A percentile compares a stretch with the other conserved stretches of the same genome.
Evolutionary conservation across 164 flowering plant genomes (phyloP).

Genomic region (Vitis rupestris): DNA sequence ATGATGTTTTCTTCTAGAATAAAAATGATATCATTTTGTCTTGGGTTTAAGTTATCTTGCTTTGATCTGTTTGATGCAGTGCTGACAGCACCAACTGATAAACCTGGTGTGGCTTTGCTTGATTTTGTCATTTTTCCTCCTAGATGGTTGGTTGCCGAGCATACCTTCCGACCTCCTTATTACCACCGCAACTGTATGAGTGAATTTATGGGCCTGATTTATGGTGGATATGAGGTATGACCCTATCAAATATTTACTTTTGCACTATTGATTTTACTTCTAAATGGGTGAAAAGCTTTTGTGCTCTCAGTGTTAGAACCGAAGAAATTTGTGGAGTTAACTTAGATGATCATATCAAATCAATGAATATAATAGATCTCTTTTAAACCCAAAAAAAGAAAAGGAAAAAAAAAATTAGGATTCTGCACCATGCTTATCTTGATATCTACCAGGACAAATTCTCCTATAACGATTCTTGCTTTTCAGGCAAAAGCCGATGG

Average conservation of each 20-base stretch:
- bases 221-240: conserved; percentile 87
- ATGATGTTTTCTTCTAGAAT: too few species aligned
- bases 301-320: too few species aligned
- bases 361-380: too few species aligned
- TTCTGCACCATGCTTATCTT: too few species aligned
- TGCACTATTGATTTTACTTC: not conserved
- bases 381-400: too few species aligned
- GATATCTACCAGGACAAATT: too few species aligned
- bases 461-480: not conserved
- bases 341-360: too few species aligned
- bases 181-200: conserved; percentile 98
- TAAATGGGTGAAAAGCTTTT: too few species aligned
- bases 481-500: conserved; percentile 91
- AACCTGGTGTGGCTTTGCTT: conserved; percentile 92
- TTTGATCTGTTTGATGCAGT: conserved; percentile 41
- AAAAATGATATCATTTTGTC: too few species aligned
- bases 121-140: conserved; percentile 99
- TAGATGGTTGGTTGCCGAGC: conserved; percentile 94
- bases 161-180: conserved; percentile 95
- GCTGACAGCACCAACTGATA: conserved; percentile 90
- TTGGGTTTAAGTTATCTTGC: too few species aligned
- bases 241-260: not conserved
- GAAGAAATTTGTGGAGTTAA: too few species aligned
- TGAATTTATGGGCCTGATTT: conserved; percentile 93
- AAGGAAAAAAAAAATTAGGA: too few species aligned